These are phyloP conservation scores for Chlamydomonas sphaeroides DNA, from an alignment of 139 green algal species.

Conservation along the genomic window DNA sequence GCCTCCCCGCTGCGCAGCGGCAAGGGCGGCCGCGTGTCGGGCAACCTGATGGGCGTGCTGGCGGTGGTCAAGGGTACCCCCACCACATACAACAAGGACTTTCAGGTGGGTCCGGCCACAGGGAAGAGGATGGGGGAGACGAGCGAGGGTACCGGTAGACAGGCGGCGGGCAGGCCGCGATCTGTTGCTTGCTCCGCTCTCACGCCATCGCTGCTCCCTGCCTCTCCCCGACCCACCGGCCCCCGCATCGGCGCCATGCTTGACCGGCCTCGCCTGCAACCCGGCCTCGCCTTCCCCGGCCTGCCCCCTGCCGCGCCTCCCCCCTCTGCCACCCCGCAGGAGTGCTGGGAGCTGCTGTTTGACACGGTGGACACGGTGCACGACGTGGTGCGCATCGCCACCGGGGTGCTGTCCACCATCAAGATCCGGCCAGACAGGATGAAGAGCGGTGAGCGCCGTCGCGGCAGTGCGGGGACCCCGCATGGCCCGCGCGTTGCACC, in stretches of 20 bases:
- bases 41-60: slow-evolving; percentile 90
- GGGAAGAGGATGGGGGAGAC: no score
- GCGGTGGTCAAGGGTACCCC: slow-evolving; percentile 94
- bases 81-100: slow-evolving; percentile 99
- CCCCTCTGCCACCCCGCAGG: slow-evolving; percentile 48
- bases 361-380: slow-evolving; percentile 92
- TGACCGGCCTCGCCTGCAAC: no score
- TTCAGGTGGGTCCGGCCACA: slow-evolving; percentile 74
- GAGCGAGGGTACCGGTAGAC: no score
- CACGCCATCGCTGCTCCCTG: no score
- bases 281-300: no score
- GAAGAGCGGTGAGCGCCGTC: slow-evolving; percentile 58
- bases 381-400: slow-evolving; percentile 92
- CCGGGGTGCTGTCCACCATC: slow-evolving; percentile 92
- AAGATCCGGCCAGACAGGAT: slow-evolving; percentile 91
- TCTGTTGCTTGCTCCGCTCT: no score
- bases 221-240: no score
- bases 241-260: not conserved
- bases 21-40: slow-evolving; percentile 86
- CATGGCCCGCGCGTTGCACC: no score
- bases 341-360: slow-evolving; percentile 95
- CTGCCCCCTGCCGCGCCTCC: not conserved
- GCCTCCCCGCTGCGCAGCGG: slow-evolving; percentile 45
- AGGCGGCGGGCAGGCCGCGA: no score
- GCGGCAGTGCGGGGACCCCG: no score